These are phyloP conservation scores for Teratosphaeria viscida DNA, from an alignment of 2,329 filamentous ascomycete species.

Conservation along the genomic window DNA sequence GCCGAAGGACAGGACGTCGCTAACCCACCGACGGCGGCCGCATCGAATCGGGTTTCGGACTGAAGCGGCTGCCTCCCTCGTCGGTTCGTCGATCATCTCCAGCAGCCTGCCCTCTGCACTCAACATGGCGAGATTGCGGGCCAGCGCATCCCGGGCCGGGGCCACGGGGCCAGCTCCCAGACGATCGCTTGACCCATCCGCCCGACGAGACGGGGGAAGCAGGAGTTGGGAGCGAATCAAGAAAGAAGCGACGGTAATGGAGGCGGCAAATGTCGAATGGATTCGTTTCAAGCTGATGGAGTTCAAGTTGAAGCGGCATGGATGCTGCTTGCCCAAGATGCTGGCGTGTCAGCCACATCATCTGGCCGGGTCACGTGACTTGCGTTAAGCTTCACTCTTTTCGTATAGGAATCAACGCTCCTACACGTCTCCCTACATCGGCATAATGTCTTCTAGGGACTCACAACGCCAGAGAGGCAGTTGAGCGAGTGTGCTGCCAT, in stretches of 20 bases:
- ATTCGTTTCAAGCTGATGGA: neutral
- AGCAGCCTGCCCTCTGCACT: neutral
- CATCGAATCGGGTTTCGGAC: neutral
- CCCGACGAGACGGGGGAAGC: neutral
- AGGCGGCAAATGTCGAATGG: neutral
- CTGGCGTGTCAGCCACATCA: neutral
- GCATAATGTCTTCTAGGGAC: no score
- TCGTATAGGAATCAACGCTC: no score
- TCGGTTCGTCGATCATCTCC: neutral
- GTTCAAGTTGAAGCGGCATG: neutral
- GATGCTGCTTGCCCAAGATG: neutral
- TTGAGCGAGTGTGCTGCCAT: no score
- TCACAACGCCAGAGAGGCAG: no score
- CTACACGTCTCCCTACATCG: no score
- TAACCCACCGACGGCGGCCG: neutral
- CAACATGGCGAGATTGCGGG: neutral
- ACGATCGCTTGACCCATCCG: neutral
- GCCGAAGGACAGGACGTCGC: neutral
- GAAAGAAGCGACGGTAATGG: neutral
- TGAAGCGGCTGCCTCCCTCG: neutral
- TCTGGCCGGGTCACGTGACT: neutral
- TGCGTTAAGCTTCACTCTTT: neutral
- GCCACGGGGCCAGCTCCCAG: neutral
- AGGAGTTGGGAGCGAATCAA: neutral
- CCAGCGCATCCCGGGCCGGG: neutral